Conservation (phyloP, 2,329 filamentous ascomycete genomes). For the Elsinoe ampelina region DNA sequence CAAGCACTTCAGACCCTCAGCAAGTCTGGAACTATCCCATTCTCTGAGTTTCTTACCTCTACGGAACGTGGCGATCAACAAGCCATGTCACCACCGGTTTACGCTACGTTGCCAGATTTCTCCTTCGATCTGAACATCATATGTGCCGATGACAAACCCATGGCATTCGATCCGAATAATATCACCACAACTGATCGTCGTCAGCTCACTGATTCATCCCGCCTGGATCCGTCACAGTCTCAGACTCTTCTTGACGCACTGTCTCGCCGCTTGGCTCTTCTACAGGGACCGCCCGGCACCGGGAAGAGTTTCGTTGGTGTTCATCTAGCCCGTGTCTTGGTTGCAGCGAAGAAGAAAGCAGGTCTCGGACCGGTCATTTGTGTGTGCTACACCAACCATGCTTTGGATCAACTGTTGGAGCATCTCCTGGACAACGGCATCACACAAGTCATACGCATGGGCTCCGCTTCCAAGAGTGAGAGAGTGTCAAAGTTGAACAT, state of each 20-base stretch:
- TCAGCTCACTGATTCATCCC: constrained; percentile 29
- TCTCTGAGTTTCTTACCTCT: constrained; percentile 25
- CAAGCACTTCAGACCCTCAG: constrained; percentile 47
- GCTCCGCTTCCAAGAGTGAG: constrained; percentile 48
- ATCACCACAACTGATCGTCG: constrained; percentile 24
- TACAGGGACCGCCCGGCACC: constrained; percentile 63
- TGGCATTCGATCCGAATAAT: constrained; percentile 21
- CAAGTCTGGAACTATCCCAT: constrained; percentile 22
- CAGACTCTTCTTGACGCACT: constrained; percentile 46
- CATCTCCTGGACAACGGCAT: constrained; percentile 44
- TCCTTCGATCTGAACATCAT: constrained; percentile 35
- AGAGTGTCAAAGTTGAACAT: constrained; percentile 45
- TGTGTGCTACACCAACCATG: constrained; percentile 44
- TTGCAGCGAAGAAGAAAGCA: constrained; percentile 33
- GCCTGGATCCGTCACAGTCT: constrained; percentile 44
- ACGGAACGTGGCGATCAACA: constrained; percentile 13
- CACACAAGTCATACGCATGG: constrained; percentile 51
- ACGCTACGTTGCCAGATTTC: constrained; percentile 42
- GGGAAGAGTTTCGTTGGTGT: constrained; percentile 57
- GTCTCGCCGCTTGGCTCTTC: constrained; percentile 46
- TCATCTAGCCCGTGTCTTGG: constrained; percentile 47
- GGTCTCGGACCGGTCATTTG: constrained; percentile 39
- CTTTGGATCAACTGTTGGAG: constrained; percentile 50
- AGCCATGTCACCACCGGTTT: constrained; percentile 38
- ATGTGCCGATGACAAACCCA: constrained; percentile 12